Evolutionary conservation across 495 filamentous ascomycete species (phyloP), one percentile per base, ranked within the genome.

Genomic region (Xylaria longipes): DNA sequence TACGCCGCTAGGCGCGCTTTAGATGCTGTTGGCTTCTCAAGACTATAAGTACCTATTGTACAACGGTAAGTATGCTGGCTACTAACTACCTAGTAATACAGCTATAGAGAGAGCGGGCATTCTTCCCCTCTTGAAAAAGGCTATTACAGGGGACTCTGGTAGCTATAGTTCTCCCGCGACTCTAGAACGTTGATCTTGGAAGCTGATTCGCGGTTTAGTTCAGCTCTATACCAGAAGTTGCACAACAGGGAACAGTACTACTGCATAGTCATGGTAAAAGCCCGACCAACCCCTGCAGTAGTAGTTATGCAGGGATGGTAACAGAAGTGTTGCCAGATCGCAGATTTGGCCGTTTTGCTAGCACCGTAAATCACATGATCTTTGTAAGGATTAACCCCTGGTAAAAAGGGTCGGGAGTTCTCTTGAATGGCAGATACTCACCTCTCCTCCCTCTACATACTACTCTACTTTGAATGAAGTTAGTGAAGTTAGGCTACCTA

Each of bases 241-340:
- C 22, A 70, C 43, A 41, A 41, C 57, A 70, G 68, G 39, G 58
- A 62, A 63, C 20, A 37, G 45, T 41, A 54, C 43, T 41, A 54
- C 43, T 43, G 27, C 31, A 27, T 37, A 31, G n/a, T 50, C 65
- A 29, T 25, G 37, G 50, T 57, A 39, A 57, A 37, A 41, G 58
- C 43, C 45, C 41, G 31, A 43, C 45, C 68, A 14, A 54, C 58
- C 68, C 68, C 68, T 70, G 57, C 57, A 63, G 45, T 63, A 63
- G 60, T 14, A 41, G 15, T 54, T 41, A 70, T 70, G 57, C 68
- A 70, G 57, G 68, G 68, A 70, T 70, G 68, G 58, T 54, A 67
- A 67, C 65, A 67, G 33, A 27, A 65, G 17, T 52, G 63, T 43
- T 66, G 43, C 62, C 62, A 48, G 39, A 65, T 66, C 43, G 43